A percentile compares a stretch with the other conserved stretches of the same genome.
Conservation (phyloP, 306 rosid genomes). For the Cicer pinnatifidum region DNA sequence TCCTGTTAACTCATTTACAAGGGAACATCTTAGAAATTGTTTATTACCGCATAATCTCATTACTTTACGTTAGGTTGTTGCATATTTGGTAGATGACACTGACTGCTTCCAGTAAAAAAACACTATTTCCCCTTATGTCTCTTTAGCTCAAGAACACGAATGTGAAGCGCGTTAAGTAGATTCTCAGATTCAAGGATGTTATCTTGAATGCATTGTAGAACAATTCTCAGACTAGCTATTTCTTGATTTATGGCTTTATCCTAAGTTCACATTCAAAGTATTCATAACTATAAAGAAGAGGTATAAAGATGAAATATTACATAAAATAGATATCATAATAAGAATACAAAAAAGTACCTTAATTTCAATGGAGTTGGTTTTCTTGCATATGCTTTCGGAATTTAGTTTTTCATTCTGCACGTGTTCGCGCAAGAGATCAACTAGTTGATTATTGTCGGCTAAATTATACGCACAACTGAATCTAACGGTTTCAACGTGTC, state of each 20-base stretch:
- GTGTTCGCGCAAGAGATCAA: neutral
- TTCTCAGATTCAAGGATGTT: conserved; percentile 46
- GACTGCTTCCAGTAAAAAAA: neutral
- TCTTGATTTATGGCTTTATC: conserved; percentile 13
- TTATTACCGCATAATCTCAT: neutral
- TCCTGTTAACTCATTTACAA: conserved; percentile 31
- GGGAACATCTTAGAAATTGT: neutral
- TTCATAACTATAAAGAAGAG: neutral
- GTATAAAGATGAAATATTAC: neutral
- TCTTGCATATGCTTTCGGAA: conserved; percentile 19
- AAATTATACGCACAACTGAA: conserved; percentile 19
- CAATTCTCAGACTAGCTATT: neutral
- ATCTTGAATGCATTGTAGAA: neutral
- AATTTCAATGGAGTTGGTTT: conserved; percentile 30
- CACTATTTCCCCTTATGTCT: conserved; percentile 3
- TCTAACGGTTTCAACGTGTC: conserved; percentile 14
- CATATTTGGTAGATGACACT: neutral
- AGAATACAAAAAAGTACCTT: conserved; percentile 38
- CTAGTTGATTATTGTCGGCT: neutral
- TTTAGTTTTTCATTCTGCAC: conserved; percentile 13
- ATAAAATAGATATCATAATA: neutral
- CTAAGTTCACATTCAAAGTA: neutral
- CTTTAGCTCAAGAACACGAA: conserved; percentile 43
- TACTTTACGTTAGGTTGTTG: neutral
- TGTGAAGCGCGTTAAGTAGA: conserved; percentile 37